Evolutionary conservation across 257 asterid genomes (phyloP).

Genomic region (Ballota nigra): DNA sequence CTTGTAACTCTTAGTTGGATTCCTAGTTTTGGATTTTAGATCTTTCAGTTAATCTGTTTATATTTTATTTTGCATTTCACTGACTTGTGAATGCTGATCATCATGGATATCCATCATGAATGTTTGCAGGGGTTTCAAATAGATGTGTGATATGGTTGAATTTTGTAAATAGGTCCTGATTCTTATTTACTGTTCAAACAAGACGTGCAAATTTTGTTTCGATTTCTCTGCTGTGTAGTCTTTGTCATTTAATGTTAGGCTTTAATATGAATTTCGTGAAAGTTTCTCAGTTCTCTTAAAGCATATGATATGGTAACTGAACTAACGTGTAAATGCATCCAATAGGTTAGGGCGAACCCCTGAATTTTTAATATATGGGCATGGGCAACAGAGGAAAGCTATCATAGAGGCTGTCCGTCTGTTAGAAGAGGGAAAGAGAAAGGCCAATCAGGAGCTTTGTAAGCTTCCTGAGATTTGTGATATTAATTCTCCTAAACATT

Average conservation of each 20-base stretch:
- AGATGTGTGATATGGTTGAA: constrained; percentile 4
- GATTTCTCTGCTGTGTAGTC: not conserved
- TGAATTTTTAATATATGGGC: constrained; percentile 81
- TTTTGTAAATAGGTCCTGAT: not conserved
- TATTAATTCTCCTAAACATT: constrained; percentile 59
- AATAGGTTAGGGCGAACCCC: constrained; percentile 83
- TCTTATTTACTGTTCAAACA: constrained; percentile 16
- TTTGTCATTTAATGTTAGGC: not conserved
- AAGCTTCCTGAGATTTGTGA: constrained; percentile 40
- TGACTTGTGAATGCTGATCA: constrained; percentile 4
- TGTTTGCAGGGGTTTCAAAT: not conserved
- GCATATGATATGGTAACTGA: not conserved
- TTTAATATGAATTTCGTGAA: constrained; percentile 5
- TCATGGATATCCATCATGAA: constrained; percentile 4
- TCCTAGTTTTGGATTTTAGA: not conserved
- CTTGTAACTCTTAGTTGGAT: not conserved
- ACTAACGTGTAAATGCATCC: constrained; percentile 29
- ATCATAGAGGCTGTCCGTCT: constrained; percentile 84
- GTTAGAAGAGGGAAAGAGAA: constrained; percentile 60
- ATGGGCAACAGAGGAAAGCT: constrained; percentile 95
- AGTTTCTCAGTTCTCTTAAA: not conserved
- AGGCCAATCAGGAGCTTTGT: constrained; percentile 36
- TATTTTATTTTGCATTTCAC: not conserved
- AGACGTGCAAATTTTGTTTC: not conserved
- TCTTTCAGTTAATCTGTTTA: not conserved